These are phyloP conservation scores for Cladosporium oxysporum DNA, from an alignment of 2,329 filamentous ascomycete species.

Conservation along the genomic window DNA sequence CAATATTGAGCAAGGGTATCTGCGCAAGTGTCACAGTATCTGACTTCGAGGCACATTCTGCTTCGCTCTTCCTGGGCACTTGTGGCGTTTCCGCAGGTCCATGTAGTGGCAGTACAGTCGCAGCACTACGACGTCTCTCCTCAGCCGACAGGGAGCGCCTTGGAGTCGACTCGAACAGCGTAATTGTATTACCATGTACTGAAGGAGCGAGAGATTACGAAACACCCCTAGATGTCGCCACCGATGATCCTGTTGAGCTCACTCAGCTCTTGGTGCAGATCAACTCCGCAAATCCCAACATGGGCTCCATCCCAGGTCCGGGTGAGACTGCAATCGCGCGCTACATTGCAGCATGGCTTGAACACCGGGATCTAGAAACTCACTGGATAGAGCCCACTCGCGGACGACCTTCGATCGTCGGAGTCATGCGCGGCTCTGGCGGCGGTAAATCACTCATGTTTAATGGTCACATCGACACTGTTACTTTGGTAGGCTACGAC, in stretches of 20 bases:
- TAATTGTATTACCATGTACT: constrained; percentile 66
- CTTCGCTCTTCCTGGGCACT: constrained; percentile 54
- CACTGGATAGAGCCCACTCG: constrained; percentile 10
- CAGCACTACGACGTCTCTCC: constrained; percentile 54
- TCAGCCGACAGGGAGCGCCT: constrained; percentile 46
- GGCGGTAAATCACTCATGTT: background rate
- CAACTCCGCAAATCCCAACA: constrained; percentile 1
- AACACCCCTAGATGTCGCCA: constrained; percentile 6
- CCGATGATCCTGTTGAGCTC: constrained; percentile 12
- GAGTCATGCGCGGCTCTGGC: background rate
- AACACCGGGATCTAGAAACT: background rate
- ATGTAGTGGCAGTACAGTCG: constrained; percentile 60
- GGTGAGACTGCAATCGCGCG: background rate
- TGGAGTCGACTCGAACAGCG: constrained; percentile 23
- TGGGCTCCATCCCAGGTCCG: constrained; percentile 1
- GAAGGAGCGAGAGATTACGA: constrained; percentile 60
- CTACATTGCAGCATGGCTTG: constrained; percentile 11
- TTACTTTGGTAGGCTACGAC: background rate
- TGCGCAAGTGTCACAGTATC: constrained; percentile 62
- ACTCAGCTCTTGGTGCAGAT: constrained; percentile 3
- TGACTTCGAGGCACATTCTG: constrained; percentile 63
- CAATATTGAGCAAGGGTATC: constrained; percentile 56
- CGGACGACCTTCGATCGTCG: background rate
- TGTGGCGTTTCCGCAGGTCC: constrained; percentile 56
- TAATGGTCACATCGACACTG: constrained; percentile 13